These are phyloP conservation scores for Scedosporium dehoogii DNA, from an alignment of 2,329 filamentous ascomycete species.

Conservation along the genomic window DNA sequence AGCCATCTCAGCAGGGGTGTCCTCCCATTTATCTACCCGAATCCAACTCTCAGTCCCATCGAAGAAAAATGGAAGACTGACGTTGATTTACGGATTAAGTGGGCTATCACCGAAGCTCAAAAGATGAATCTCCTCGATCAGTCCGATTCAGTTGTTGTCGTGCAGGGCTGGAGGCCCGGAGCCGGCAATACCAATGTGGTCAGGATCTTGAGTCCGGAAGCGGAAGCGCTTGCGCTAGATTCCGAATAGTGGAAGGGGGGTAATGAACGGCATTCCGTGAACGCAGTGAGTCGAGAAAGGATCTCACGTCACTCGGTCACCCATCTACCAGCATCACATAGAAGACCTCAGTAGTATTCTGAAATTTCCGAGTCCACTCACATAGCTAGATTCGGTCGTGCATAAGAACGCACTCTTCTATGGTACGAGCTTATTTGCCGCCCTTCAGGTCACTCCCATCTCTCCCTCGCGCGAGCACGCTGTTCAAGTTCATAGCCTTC, in stretches of 20 bases:
- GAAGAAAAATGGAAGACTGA: neutral
- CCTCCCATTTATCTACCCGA: constrained; percentile 49
- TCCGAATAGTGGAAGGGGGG: neutral
- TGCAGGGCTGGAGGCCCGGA: constrained; percentile 1
- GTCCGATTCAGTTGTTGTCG: neutral
- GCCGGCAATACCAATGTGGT: neutral
- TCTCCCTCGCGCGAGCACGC: neutral
- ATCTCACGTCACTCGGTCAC: too few relatives aligned
- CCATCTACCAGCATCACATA: too few relatives aligned
- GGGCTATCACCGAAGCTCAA: neutral
- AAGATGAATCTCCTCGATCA: neutral
- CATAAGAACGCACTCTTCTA: neutral
- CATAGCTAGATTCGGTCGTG: too few relatives aligned
- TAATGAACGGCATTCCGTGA: neutral
- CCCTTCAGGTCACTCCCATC: too few relatives aligned
- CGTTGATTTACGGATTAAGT: neutral
- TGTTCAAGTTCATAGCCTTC: neutral
- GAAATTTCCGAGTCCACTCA: too few relatives aligned
- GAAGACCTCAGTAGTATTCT: too few relatives aligned
- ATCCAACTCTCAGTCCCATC: neutral
- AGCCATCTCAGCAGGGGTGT: constrained; percentile 94
- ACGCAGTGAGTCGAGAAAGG: too few relatives aligned
- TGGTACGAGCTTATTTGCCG: neutral
- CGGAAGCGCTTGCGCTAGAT: neutral
- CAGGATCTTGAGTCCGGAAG: neutral